These are phyloP conservation scores for Colletotrichum coccodes DNA, from an alignment of 2,329 filamentous ascomycete species.

Conservation along the genomic window DNA sequence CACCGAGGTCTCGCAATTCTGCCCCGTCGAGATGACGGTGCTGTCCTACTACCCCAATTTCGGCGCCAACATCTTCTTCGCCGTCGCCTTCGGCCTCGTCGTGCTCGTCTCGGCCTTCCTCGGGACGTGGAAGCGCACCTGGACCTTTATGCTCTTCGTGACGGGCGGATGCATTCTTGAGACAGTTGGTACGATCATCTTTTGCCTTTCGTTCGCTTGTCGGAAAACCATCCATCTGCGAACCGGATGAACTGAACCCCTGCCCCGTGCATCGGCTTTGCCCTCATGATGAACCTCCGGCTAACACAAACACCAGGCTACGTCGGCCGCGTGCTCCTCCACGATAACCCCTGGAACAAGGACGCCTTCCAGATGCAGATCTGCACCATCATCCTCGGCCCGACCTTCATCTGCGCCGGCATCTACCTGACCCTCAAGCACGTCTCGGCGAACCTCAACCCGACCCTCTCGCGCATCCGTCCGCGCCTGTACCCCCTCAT, in stretches of 20 bases:
- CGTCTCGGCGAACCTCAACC: conserved; percentile 59
- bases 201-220: not conserved
- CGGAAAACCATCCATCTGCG: not conserved
- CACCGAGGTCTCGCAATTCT: conserved; percentile 51
- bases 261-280: not conserved
- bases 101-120: conserved; percentile 52
- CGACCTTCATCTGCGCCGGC: conserved; percentile 69
- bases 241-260: conserved; percentile 3
- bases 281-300: not conserved
- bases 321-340: conserved; percentile 60
- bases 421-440: conserved; percentile 74
- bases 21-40: conserved; percentile 63
- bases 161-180: conserved; percentile 62
- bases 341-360: conserved; percentile 64
- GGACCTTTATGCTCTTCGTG: conserved; percentile 63
- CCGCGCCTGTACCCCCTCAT: conserved; percentile 64
- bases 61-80: conserved; percentile 66
- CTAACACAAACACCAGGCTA: conserved; percentile 54
- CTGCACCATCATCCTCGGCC: conserved; percentile 67
- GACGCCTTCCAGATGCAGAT: conserved; percentile 68
- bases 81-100: conserved; percentile 58
- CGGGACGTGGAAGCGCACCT: conserved; percentile 63
- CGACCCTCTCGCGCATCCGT: conserved; percentile 60
- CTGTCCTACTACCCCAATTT: conserved; percentile 67
- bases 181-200: conserved; percentile 52